Base-by-base conservation (phyloP, 192 early-diverging fungal genomes). In the Backusella sp. region DNA sequence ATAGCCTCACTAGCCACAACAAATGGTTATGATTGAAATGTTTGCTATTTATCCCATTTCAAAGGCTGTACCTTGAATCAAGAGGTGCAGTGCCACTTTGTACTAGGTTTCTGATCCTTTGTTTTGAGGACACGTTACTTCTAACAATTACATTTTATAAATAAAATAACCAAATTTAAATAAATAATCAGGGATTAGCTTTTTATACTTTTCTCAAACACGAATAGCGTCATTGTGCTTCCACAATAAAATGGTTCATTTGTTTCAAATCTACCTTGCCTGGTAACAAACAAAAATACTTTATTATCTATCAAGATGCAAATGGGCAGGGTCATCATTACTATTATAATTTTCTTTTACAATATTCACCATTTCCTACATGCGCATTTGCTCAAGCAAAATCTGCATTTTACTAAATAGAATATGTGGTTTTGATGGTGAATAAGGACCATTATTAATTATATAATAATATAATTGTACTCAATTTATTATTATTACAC, bases 161-260 rank as follows among this genome's bases (percentile, higher is more conserved):
- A 56, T 21, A 53, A 53, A 59, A 59, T 23, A 59, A 59, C n/a
- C n/a, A 59, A 59, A 28, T 23, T 28, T 62, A 23, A 5, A 62
- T 62, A 62, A 28, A 62, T 28, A 62, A 62, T 14, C 11, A 62
- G 12, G 9, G 56, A 23, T 62, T 62, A 62, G 28, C 21, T 62
- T 4, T 28, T 62, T 28, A 62, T 28, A 28, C 21, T 62, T 28
- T 62, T 62, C 56, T 62, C 56, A 62, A 62, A 62, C 56, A 62
- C 56, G 8, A 62, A 62, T 62, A 62, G 56, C 56, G 56, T 62
- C 56, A 62, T 62, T 62, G 56, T 62, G 56, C 56, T 62, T 62
- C 56, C 46, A 49, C 46, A 62, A 62, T 62, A 26, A 62, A 62
- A 28, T 62, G n/a, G 53, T 23, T 62, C 3, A 62, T 62, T 62